phyloP scores from a whole-genome alignment of 139 green algal species.

The Spirogloea muscicola region DNA sequence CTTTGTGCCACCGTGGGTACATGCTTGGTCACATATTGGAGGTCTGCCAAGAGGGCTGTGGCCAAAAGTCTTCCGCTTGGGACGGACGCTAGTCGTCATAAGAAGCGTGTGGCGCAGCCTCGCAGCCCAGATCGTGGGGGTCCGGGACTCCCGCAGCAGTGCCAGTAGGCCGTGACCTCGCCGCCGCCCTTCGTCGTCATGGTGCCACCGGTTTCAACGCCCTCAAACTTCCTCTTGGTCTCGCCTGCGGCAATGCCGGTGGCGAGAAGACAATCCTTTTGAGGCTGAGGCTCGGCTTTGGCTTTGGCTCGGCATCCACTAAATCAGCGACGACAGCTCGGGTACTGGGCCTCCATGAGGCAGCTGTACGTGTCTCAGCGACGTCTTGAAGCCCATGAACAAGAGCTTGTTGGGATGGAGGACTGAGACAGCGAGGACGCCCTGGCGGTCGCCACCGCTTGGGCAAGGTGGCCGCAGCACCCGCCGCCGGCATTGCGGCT shows the following conservation, averaged over 20 bases:
- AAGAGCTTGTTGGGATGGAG: no score
- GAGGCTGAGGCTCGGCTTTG: no score
- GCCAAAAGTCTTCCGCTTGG: no score
- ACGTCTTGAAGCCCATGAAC: no score
- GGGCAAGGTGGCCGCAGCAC: not conserved
- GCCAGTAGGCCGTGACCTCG: constrained; percentile 28
- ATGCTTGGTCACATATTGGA: no score
- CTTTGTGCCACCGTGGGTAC: no score
- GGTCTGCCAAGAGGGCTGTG: no score
- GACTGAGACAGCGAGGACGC: not conserved
- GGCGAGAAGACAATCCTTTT: not conserved
- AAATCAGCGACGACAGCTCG: no score
- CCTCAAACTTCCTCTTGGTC: constrained; percentile 40
- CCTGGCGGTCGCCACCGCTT: not conserved
- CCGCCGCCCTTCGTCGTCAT: constrained; percentile 24
- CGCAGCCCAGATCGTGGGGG: constrained; percentile 24
- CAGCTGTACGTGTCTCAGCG: no score
- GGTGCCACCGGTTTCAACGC: constrained; percentile 35
- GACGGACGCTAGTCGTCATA: constrained; percentile 43
- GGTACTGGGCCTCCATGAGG: no score
- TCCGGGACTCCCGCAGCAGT: constrained; percentile 34
- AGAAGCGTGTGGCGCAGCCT: constrained; percentile 8
- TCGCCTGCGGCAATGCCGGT: constrained; percentile 2
- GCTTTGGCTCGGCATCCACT: no score
- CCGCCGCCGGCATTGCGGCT: not conserved